Conservation (phyloP, 1,139 yeast genomes). For the Magnusiomyces paraingens region DNA sequence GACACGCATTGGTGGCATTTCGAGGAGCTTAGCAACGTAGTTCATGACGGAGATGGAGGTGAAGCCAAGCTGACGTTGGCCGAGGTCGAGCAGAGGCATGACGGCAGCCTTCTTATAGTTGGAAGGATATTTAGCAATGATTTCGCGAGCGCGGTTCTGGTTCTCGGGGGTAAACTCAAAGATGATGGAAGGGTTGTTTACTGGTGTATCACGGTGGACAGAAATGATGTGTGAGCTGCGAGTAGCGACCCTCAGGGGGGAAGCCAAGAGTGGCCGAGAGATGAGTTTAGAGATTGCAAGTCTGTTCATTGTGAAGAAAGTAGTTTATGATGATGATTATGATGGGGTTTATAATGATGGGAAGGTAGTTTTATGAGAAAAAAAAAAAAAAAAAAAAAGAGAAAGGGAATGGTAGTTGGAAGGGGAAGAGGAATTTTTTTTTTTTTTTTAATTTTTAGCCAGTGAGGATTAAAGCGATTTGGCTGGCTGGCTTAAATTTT, state of each 20-base stretch:
- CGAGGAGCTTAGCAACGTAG: slow-evolving; percentile 78
- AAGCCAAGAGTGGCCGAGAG: too few relatives aligned
- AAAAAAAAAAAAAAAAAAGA: too few relatives aligned
- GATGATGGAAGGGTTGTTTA: slow-evolving; percentile 61
- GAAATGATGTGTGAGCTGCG: slow-evolving; percentile 38
- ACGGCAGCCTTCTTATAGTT: slow-evolving; percentile 85
- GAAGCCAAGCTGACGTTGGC: slow-evolving; percentile 84
- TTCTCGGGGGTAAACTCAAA: slow-evolving; percentile 74
- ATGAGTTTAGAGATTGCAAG: too few relatives aligned
- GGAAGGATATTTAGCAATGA: slow-evolving; percentile 74
- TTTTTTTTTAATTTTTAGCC: too few relatives aligned
- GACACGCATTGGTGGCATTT: slow-evolving; percentile 93
- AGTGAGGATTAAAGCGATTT: too few relatives aligned
- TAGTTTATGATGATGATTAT: too few relatives aligned
- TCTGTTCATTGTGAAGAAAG: too few relatives aligned
- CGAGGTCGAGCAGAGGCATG: slow-evolving; percentile 81
- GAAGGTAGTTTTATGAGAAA: too few relatives aligned
- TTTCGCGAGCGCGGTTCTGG: slow-evolving; percentile 60
- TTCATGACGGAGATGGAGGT: slow-evolving; percentile 89
- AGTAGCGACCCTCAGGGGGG: not conserved
- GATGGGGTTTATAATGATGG: too few relatives aligned
- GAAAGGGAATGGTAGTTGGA: too few relatives aligned
- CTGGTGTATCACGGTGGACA: slow-evolving; percentile 67
- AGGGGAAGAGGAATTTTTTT: too few relatives aligned
- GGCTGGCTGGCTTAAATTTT: too few relatives aligned